Conservation (phyloP, 345 rosid genomes). For the Sonneratia alba region DNA sequence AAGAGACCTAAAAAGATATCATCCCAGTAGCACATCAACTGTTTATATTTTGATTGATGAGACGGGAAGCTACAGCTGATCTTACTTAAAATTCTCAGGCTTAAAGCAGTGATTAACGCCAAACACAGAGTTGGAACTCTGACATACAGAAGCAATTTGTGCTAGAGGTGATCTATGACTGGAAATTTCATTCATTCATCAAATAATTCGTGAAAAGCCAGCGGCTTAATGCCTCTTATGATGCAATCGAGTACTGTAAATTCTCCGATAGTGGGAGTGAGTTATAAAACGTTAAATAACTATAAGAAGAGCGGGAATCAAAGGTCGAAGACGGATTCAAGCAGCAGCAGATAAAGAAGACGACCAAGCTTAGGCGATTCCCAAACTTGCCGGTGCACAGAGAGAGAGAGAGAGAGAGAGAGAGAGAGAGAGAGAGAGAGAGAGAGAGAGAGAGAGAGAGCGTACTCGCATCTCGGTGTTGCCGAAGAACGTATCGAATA, state of each 20-base stretch:
- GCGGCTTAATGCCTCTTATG: neutral
- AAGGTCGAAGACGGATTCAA: neutral
- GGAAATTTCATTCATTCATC: too few species aligned
- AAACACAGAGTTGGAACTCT: neutral
- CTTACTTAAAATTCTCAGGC: neutral
- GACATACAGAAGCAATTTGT: neutral
- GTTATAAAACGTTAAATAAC: neutral
- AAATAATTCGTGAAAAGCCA: neutral
- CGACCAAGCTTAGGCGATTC: neutral
- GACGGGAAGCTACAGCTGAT: neutral
- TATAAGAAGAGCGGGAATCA: neutral
- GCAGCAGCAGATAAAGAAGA: constrained; percentile 1
- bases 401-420: neutral
- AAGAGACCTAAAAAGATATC: too few species aligned
- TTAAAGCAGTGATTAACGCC: neutral
- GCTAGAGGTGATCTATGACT: too few species aligned
- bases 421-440: neutral
- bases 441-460: neutral
- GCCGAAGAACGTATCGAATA: constrained; percentile 9
- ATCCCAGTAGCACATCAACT: neutral
- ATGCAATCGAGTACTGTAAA: neutral
- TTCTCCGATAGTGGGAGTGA: neutral
- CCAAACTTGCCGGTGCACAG: neutral
- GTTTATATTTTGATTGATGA: neutral
- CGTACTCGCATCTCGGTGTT: constrained; percentile 6